phyloP scores from a whole-genome alignment of 805 yeast genomes.

The Blastobotrys robertii region DNA sequence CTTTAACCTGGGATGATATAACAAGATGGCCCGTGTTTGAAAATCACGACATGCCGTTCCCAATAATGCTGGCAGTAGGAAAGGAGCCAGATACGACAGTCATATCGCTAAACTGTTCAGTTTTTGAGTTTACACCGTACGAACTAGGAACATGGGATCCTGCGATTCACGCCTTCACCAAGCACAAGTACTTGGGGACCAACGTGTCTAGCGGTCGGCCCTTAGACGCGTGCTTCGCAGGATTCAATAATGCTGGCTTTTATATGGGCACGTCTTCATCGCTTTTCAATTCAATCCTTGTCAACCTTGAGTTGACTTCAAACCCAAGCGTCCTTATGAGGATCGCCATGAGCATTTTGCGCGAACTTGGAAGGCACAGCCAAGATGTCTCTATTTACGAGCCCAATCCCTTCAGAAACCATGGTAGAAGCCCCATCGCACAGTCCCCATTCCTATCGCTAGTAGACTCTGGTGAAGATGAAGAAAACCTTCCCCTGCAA shows the following conservation, averaged over 20 bases:
- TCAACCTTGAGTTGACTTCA: slow-evolving; percentile 47
- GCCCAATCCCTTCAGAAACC: slow-evolving; percentile 62
- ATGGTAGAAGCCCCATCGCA: slow-evolving; percentile 31
- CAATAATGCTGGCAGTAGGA: slow-evolving; percentile 46
- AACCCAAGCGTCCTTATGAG: slow-evolving; percentile 37
- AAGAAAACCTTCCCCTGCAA: slow-evolving; percentile 51
- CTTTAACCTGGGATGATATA: slow-evolving; percentile 47
- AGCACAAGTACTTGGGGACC: slow-evolving; percentile 63
- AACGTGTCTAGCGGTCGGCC: slow-evolving; percentile 43
- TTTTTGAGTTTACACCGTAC: slow-evolving; percentile 44
- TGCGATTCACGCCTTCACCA: slow-evolving; percentile 52
- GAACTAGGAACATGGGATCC: slow-evolving; percentile 89
- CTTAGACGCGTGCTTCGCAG: slow-evolving; percentile 43
- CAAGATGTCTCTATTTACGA: slow-evolving; percentile 59
- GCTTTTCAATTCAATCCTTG: slow-evolving; percentile 58
- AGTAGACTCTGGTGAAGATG: slow-evolving; percentile 67
- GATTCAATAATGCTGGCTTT: slow-evolving; percentile 76
- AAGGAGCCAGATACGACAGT: slow-evolving; percentile 38
- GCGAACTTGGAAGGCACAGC: slow-evolving; percentile 36
- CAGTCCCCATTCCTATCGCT: slow-evolving; percentile 36
- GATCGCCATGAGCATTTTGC: slow-evolving; percentile 37
- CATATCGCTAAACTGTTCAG: slow-evolving; percentile 57
- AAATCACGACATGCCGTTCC: slow-evolving; percentile 62
- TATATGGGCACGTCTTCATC: slow-evolving; percentile 77
- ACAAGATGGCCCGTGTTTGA: slow-evolving; percentile 52